Evolutionary conservation across 2,329 filamentous ascomycete genomes (phyloP).

Genomic region (Elsinoe perseae): DNA sequence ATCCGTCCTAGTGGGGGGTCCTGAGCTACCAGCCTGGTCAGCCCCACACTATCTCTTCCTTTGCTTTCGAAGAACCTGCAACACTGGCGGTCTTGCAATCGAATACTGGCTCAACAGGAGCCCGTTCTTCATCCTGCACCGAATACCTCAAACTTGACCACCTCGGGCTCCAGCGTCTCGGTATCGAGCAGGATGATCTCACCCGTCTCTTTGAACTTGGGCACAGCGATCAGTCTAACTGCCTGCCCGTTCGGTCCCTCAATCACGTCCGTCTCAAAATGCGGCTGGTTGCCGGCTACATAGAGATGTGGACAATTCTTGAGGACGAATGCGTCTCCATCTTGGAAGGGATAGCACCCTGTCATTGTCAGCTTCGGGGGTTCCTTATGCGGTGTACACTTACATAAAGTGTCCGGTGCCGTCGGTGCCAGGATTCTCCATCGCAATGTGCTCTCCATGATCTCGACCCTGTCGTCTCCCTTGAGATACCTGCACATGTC

Average conservation of each 20-base stretch:
- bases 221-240: constrained; percentile 74
- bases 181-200: constrained; percentile 77
- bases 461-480: constrained; percentile 65
- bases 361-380: too few relatives aligned
- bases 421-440: constrained; percentile 91
- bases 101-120: too few relatives aligned
- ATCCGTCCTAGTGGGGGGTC: too few relatives aligned
- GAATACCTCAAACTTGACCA: constrained; percentile 51
- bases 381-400: too few relatives aligned
- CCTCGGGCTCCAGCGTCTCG: constrained; percentile 73
- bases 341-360: constrained; percentile 96
- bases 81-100: too few relatives aligned
- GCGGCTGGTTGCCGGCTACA: constrained; percentile 57
- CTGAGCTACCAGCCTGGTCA: too few relatives aligned
- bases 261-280: constrained; percentile 55
- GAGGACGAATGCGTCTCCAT: constrained; percentile 84
- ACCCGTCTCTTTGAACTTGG: constrained; percentile 68
- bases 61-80: too few relatives aligned
- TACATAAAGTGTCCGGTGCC: constrained; percentile 90
- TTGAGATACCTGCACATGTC: constrained; percentile 90
- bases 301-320: constrained; percentile 81
- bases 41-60: too few relatives aligned
- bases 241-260: constrained; percentile 51
- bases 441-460: constrained; percentile 90
- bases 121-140: constrained; percentile 16